Percentiles rank a stretch among this genome's conserved stretches.
phyloP scores from a whole-genome alignment of 768 basidiomycete genomes.

The Terana coerulea region DNA sequence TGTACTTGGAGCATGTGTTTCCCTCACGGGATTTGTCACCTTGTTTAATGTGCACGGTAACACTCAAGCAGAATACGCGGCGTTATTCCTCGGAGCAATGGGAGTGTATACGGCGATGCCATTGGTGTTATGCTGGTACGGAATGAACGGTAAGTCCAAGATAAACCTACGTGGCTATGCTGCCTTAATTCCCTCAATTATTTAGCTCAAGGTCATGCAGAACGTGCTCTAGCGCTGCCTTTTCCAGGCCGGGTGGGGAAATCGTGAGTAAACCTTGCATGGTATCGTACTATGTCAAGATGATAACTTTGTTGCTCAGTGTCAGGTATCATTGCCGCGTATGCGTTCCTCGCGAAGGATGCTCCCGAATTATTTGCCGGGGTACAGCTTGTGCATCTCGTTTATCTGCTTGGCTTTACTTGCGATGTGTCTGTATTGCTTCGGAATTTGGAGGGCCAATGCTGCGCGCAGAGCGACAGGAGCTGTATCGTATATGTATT shows the following conservation, averaged over 20 bases:
- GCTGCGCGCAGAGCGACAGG: no score
- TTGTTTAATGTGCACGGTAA: constrained; percentile 16
- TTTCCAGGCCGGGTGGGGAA: constrained; percentile 18
- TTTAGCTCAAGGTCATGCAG: background rate
- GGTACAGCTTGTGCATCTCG: constrained; percentile 21
- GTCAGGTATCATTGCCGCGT: constrained; percentile 24
- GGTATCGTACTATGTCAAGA: background rate
- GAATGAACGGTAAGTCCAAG: constrained; percentile 18
- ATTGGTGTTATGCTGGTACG: constrained; percentile 20
- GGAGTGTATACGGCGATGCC: constrained; percentile 20
- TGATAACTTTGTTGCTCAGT: constrained; percentile 10
- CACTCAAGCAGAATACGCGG: constrained; percentile 17
- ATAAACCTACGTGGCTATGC: no score
- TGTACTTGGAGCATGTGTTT: constrained; percentile 11
- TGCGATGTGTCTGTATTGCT: background rate
- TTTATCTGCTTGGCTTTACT: constrained; percentile 18
- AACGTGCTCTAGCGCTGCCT: background rate
- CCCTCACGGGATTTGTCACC: constrained; percentile 17
- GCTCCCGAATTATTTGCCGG: constrained; percentile 19
- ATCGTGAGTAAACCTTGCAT: constrained; percentile 9
- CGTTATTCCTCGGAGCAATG: constrained; percentile 16
- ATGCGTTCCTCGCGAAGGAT: constrained; percentile 21
- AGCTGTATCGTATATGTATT: no score
- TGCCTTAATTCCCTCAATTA: no score
- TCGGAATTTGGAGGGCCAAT: no score